Percentiles rank a stretch among this genome's conserved stretches.
Conservation (phyloP, 306 rosid genomes). For the Inga leiocalycina region DNA sequence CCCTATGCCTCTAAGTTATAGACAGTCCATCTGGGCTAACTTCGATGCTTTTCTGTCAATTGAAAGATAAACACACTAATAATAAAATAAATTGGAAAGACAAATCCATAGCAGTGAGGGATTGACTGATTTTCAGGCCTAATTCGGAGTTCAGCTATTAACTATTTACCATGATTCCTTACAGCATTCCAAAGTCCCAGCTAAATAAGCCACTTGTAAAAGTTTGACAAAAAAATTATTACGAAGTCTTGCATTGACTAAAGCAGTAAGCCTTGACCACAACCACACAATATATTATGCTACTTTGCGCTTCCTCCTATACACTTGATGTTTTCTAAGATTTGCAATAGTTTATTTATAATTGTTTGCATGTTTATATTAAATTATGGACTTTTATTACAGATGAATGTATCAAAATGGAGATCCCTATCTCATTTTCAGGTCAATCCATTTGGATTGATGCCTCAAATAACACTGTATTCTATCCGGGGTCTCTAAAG, state of each 20-base stretch:
- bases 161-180: not conserved
- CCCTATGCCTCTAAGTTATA: not conserved
- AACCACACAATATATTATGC: not conserved
- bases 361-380: not conserved
- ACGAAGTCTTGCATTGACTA: too few species aligned
- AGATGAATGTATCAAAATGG: not conserved
- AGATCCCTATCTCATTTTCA: not conserved
- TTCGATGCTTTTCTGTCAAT: not conserved
- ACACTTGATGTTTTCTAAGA: not conserved
- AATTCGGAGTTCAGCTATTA: not conserved
- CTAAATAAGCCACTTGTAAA: not conserved
- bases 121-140: not conserved
- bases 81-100: not conserved
- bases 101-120: not conserved
- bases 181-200: not conserved
- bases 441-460: not conserved
- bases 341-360: not conserved
- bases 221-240: too few species aligned
- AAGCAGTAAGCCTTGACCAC: not conserved
- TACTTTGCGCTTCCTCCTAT: not conserved
- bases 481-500: not conserved
- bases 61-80: not conserved
- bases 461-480: constrained; percentile 2
- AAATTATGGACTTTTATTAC: not conserved
- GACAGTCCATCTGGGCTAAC: not conserved